Conservation (phyloP, 73 alveolate species). For the Paraurostyla sp. region DNA sequence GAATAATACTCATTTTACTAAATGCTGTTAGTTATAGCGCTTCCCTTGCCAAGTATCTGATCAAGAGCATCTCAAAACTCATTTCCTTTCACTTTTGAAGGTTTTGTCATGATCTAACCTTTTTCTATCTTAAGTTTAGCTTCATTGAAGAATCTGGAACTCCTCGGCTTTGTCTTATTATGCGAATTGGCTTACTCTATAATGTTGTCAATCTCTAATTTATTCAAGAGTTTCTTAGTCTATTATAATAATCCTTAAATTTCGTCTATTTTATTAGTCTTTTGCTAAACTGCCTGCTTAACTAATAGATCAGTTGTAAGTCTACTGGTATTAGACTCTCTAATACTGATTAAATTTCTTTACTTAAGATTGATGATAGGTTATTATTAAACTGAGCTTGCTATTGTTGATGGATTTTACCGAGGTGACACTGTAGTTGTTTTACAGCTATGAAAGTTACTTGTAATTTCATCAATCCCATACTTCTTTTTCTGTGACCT, state of each 20-base stretch:
- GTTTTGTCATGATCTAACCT: not conserved
- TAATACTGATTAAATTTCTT: too few species aligned
- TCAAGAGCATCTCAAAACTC: not conserved
- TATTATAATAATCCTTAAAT: not conserved
- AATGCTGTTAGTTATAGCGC: not conserved
- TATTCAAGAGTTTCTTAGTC: not conserved
- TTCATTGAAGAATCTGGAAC: not conserved
- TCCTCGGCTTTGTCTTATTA: not conserved
- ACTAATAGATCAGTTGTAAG: too few species aligned
- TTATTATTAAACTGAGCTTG: not conserved
- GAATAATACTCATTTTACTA: not conserved
- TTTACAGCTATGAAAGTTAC: not conserved
- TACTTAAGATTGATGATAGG: not conserved
- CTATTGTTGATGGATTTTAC: not conserved
- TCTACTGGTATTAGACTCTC: too few species aligned
- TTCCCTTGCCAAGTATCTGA: not conserved
- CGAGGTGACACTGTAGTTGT: slow-evolving; percentile 46
- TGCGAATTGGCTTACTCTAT: not conserved
- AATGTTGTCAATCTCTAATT: not conserved
- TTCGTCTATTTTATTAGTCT: too few species aligned
- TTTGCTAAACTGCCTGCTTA: too few species aligned
- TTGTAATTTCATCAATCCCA: not conserved
- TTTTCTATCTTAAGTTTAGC: not conserved
- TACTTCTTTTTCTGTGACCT: not conserved
- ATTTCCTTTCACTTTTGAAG: not conserved